These are phyloP conservation scores for Colletotrichum costaricense DNA, from an alignment of 2,329 filamentous ascomycete genomes.

Conservation along the genomic window DNA sequence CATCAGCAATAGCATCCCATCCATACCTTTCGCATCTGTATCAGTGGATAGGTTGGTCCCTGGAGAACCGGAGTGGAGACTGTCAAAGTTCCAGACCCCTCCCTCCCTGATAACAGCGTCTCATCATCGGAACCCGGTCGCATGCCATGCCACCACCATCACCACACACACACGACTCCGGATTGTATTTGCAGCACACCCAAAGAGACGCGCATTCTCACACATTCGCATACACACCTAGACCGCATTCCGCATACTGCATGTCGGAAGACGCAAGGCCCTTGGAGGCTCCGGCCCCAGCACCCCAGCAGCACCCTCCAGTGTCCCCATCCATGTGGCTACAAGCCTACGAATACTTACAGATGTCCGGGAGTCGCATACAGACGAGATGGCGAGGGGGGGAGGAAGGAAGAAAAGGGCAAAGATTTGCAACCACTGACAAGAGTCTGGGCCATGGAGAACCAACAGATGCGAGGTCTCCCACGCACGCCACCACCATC, in stretches of 20 bases:
- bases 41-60: neutral
- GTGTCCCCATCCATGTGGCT: neutral
- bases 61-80: neutral
- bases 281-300: neutral
- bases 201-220: constrained; percentile 11
- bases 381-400: constrained; percentile 6
- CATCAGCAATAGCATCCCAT: neutral
- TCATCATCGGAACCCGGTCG: constrained; percentile 28
- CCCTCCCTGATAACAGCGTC: constrained; percentile 32
- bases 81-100: neutral
- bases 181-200: neutral
- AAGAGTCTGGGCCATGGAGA: neutral
- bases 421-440: neutral
- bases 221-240: constrained; percentile 31
- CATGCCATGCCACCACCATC: constrained; percentile 4
- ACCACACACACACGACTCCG: neutral
- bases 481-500: constrained; percentile 25
- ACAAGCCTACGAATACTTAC: neutral
- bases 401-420: neutral
- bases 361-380: neutral
- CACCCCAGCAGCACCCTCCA: neutral
- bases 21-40: neutral
- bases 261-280: constrained; percentile 14
- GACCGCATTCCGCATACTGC: constrained; percentile 35
- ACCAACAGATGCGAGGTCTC: neutral